Percentiles rank a stretch among this genome's conserved stretches.
These are phyloP conservation scores for Deuterostichococcus epilithicus DNA, from an alignment of 139 green algal species.

Conservation along the genomic window DNA sequence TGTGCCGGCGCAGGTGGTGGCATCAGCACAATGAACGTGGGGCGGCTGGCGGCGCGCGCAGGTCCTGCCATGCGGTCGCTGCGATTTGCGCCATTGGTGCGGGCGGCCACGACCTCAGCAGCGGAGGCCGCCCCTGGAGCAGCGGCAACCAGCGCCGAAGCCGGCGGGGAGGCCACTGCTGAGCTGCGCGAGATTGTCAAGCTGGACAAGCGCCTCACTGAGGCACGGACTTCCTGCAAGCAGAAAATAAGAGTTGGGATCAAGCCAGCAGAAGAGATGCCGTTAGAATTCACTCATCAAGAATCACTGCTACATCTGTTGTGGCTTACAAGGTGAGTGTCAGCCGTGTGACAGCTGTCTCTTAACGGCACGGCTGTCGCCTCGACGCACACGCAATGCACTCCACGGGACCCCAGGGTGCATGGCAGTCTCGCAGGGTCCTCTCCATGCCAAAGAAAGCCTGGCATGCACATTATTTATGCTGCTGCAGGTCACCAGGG, in stretches of 20 bases:
- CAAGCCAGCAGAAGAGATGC: too few relatives aligned
- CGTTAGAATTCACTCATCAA: too few relatives aligned
- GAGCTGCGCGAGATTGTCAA: background rate
- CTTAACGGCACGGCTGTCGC: too few relatives aligned
- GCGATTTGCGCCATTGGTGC: background rate
- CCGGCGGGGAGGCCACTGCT: background rate
- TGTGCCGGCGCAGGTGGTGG: background rate
- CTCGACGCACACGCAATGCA: too few relatives aligned
- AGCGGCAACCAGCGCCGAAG: too few relatives aligned
- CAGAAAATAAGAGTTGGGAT: background rate
- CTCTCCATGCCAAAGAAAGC: too few relatives aligned
- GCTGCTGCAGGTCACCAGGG: background rate
- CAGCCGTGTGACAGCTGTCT: too few relatives aligned
- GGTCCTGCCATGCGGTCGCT: background rate
- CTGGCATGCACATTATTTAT: too few relatives aligned
- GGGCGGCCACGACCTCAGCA: background rate
- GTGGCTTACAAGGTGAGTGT: too few relatives aligned
- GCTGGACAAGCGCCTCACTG: background rate
- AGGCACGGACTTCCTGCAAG: background rate
- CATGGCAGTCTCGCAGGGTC: too few relatives aligned
- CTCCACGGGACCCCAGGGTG: too few relatives aligned
- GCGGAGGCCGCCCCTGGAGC: background rate
- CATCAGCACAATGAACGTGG: background rate
- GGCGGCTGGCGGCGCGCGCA: background rate
- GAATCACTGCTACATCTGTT: too few relatives aligned